Conservation (phyloP, 495 filamentous ascomycete species). For the Penicillium atrosanguineum region DNA sequence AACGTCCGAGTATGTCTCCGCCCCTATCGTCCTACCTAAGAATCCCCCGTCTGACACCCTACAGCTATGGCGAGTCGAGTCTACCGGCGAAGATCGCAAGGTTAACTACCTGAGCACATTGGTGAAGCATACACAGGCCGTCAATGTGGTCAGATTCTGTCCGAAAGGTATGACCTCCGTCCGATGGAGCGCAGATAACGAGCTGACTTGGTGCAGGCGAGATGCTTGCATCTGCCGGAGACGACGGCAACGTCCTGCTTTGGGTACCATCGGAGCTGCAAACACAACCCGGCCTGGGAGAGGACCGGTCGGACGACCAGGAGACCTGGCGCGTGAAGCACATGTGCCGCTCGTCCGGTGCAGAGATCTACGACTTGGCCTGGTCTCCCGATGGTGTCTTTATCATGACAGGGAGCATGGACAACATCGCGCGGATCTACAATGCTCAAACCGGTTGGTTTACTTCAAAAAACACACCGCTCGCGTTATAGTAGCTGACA, state of each 20-base stretch:
- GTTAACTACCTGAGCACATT: slow-evolving; percentile 90
- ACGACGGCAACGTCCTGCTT: slow-evolving; percentile 93
- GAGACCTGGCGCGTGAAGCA: slow-evolving; percentile 96
- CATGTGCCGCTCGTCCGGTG: slow-evolving; percentile 89
- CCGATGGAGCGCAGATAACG: slow-evolving; percentile 4
- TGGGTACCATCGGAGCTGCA: slow-evolving; percentile 88
- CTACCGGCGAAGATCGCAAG: slow-evolving; percentile 79
- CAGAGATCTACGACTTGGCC: slow-evolving; percentile 96
- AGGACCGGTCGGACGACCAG: slow-evolving; percentile 86
- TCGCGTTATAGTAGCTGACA: slow-evolving; percentile 5
- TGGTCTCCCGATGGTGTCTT: slow-evolving; percentile 97
- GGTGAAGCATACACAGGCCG: slow-evolving; percentile 90
- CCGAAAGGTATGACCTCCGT: slow-evolving; percentile 66
- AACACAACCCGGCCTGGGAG: slow-evolving; percentile 64
- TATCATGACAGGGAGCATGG: slow-evolving; percentile 99
- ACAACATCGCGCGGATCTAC: slow-evolving; percentile 96
- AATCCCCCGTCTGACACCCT: slow-evolving; percentile 32
- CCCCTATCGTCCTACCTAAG: slow-evolving; percentile 10
- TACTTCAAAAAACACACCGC: neutral
- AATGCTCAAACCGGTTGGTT: slow-evolving; percentile 85
- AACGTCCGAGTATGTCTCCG: slow-evolving; percentile 78
- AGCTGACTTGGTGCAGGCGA: slow-evolving; percentile 61
- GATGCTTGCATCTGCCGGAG: slow-evolving; percentile 88
- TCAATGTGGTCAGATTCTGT: slow-evolving; percentile 96
- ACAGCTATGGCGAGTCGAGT: slow-evolving; percentile 87